Evolutionary conservation across 2,329 filamentous ascomycete genomes (phyloP).

Genomic region (Aspergillus bombycis): DNA sequence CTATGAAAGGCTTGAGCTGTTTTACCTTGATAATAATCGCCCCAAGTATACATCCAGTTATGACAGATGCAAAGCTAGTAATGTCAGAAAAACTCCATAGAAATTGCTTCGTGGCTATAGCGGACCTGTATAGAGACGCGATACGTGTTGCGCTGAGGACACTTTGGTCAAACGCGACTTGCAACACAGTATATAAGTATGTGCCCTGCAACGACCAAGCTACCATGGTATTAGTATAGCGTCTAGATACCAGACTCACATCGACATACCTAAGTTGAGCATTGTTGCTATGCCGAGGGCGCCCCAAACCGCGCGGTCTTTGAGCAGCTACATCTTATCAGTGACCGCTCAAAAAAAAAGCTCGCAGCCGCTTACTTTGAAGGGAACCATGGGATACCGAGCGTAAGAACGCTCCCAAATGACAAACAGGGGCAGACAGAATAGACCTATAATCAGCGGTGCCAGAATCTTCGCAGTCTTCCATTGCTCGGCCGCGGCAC

Average conservation of each 20-base stretch:
- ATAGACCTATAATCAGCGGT: slow-evolving; percentile 56
- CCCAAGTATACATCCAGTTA: slow-evolving; percentile 61
- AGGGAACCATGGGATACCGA: slow-evolving; percentile 60
- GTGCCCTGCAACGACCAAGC: slow-evolving; percentile 66
- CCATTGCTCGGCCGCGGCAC: slow-evolving; percentile 55
- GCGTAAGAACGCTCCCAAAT: slow-evolving; percentile 57
- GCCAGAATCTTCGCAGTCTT: slow-evolving; percentile 54
- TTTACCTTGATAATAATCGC: slow-evolving; percentile 61
- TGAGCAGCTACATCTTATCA: slow-evolving; percentile 49
- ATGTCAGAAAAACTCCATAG: slow-evolving; percentile 2
- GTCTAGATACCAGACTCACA: slow-evolving; percentile 28
- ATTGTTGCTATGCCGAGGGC: slow-evolving; percentile 59
- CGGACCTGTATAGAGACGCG: slow-evolving; percentile 57
- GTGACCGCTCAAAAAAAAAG: background rate
- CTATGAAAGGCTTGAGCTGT: slow-evolving; percentile 66
- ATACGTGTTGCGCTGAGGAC: slow-evolving; percentile 62
- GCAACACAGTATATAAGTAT: slow-evolving; percentile 65
- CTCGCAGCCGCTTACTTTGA: slow-evolving; percentile 41
- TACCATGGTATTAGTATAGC: slow-evolving; percentile 17
- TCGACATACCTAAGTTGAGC: slow-evolving; percentile 29
- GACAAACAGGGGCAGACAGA: slow-evolving; percentile 54
- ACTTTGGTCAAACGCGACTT: slow-evolving; percentile 64
- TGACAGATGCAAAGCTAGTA: slow-evolving; percentile 54
- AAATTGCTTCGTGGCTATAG: background rate
- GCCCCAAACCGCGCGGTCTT: slow-evolving; percentile 67